Base-by-base conservation (phyloP, 805 yeast genomes). In the Suhomyces vadensis region DNA sequence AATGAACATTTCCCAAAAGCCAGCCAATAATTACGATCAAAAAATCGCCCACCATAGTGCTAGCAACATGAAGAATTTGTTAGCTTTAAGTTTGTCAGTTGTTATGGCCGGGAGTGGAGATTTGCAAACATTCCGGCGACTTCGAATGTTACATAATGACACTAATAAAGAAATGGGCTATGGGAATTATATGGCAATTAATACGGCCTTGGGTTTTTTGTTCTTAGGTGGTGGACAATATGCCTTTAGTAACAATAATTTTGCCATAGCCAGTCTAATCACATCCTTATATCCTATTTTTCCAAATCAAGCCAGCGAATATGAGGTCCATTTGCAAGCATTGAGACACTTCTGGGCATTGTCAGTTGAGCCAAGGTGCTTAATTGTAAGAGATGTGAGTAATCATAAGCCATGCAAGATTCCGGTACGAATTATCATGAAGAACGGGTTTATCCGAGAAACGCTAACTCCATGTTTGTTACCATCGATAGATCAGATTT, bases 81-180 rank as follows among this genome's bases (percentile, higher is more conserved):
- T 89, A 10, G 75, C 83, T 1, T 61, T 92, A 4, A 77, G 94
- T 6, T 61, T 78, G 5, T 78, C 97, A 0, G 71, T 88, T 21
- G 75, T 90, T 0, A 86, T 89, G 87, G 91, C 96, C 1, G 96
- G 97, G 1, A 80, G 90, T 11, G 98, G 99, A 1, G 97, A 94
- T 59, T 64, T 91, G 42, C 86, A 81, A 35, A 78, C 83, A 0
- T 77, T 94, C 51, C 74, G 91, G 53, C 73, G 97, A 41, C 68
- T 88, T 35, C 73, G 96, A 47, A 75, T 77, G 20, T 65, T 88
- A 24, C 90, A 87, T 58, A 87, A 85, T 16, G 71, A 75, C 9
- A 74, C 78, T 0, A 70, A 69, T 22, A 67, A 62, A 27, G 73
- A 56, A 31, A 64, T 71, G 36, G 71, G 73, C 7, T 89, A 78